Evolutionary conservation across 148 eudicot species (phyloP).

Genomic region (Bassia scoparia): DNA sequence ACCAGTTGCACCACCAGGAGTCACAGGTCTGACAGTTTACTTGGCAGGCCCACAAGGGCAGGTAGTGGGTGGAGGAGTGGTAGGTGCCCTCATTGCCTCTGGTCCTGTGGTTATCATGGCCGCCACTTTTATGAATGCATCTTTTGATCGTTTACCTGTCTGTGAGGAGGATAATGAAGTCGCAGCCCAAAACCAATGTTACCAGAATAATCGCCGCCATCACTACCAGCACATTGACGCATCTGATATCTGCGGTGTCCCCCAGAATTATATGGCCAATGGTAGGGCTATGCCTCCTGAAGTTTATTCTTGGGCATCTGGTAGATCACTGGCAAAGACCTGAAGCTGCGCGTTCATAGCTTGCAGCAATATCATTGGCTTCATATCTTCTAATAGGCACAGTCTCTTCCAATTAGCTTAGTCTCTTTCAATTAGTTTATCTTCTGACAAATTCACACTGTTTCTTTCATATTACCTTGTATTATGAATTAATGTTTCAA

Average conservation of each 20-base stretch:
- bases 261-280: slow-evolving; percentile 42
- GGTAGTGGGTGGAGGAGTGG: slow-evolving; percentile 69
- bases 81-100: slow-evolving; percentile 62
- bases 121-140: slow-evolving; percentile 64
- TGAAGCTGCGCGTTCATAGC: slow-evolving; percentile 8
- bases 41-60: slow-evolving; percentile 73
- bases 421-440: background rate
- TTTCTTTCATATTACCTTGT: background rate
- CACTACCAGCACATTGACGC: slow-evolving; percentile 40
- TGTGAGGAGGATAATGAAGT: slow-evolving; percentile 39
- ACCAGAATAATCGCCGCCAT: slow-evolving; percentile 39
- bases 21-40: slow-evolving; percentile 57
- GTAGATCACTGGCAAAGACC: slow-evolving; percentile 39
- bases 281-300: slow-evolving; percentile 44
- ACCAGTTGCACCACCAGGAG: slow-evolving; percentile 59
- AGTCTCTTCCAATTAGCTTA: slow-evolving; percentile 17
- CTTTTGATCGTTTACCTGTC: slow-evolving; percentile 62
- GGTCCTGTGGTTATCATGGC: slow-evolving; percentile 76
- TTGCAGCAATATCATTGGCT: slow-evolving; percentile 10
- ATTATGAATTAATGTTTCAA: slow-evolving; percentile 7
- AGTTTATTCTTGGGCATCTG: slow-evolving; percentile 46
- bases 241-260: slow-evolving; percentile 43
- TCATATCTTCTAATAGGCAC: slow-evolving; percentile 21
- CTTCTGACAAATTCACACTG: background rate
- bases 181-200: slow-evolving; percentile 28